Conservation (phyloP, 2,329 filamentous ascomycete species). For the Microsporum ferrugineum region DNA sequence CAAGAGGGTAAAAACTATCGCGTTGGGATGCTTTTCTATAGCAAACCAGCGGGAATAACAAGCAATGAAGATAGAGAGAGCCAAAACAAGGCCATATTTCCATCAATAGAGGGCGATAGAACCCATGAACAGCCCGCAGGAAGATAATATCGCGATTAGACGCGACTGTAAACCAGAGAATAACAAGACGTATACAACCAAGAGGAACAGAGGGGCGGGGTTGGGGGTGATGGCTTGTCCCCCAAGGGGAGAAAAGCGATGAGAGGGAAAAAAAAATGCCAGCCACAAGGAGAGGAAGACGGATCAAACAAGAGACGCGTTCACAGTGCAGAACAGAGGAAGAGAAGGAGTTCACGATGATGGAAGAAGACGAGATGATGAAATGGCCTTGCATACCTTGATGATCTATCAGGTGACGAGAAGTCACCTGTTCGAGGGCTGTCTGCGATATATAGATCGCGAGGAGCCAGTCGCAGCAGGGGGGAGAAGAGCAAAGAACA, state of each 20-base stretch:
- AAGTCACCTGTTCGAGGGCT: constrained; percentile 14
- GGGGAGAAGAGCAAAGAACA: background rate
- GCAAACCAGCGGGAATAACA: background rate
- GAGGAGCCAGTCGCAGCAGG: background rate
- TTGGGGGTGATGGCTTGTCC: constrained; percentile 1
- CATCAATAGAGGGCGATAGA: background rate
- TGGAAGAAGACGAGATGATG: constrained; percentile 2
- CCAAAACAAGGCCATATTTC: background rate
- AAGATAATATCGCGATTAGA: background rate
- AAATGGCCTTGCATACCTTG: constrained; percentile 10
- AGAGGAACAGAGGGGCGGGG: background rate
- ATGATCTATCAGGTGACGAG: constrained; percentile 16
- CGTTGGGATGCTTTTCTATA: background rate
- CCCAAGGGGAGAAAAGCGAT: background rate
- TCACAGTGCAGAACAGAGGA: background rate
- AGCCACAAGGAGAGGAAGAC: background rate
- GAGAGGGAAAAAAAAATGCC: background rate
- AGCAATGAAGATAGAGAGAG: background rate
- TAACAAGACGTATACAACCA: background rate
- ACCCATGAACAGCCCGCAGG: background rate
- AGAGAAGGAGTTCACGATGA: background rate
- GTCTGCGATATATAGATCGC: constrained; percentile 15
- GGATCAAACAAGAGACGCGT: background rate
- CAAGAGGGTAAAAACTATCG: background rate
- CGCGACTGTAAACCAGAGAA: background rate